phyloP scores from a whole-genome alignment of 192 early-diverging fungal genomes.

The Borealophlyctis nickersoniae region DNA sequence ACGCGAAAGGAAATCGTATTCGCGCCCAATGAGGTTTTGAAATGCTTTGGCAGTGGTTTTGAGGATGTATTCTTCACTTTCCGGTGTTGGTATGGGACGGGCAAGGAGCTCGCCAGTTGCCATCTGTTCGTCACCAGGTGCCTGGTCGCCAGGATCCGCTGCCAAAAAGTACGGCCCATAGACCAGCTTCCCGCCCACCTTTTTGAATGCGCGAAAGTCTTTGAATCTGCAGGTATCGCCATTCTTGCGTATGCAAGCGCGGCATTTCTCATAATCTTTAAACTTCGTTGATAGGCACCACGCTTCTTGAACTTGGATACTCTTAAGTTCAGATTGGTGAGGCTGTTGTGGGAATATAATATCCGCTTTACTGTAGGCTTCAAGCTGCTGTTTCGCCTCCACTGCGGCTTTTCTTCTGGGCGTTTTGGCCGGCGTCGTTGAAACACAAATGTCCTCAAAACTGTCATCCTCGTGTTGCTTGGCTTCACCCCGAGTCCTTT shows the following conservation, averaged over 20 bases:
- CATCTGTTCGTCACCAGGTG: background rate
- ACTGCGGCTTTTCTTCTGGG: background rate
- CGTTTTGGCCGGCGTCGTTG: background rate
- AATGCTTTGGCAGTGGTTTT: background rate
- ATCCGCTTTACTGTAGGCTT: background rate
- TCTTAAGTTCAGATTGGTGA: background rate
- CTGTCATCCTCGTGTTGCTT: background rate
- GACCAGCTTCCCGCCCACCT: background rate
- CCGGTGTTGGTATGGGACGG: background rate
- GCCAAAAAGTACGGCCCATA: background rate
- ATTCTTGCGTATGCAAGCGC: conserved; percentile 12
- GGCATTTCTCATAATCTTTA: conserved; percentile 5
- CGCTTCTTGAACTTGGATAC: background rate
- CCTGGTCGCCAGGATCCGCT: background rate
- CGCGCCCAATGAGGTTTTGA: background rate
- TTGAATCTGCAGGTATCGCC: conserved; percentile 15
- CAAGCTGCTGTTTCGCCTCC: background rate
- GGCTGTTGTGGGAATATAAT: background rate
- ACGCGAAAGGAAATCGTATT: background rate
- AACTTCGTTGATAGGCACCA: conserved; percentile 1
- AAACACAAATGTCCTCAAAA: background rate
- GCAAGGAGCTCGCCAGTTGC: background rate
- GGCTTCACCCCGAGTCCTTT: too few relatives aligned
- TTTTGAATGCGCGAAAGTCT: conserved; percentile 2
- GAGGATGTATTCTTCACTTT: background rate